Percentiles rank a stretch among this genome's conserved stretches.
These are phyloP conservation scores for Hortaea werneckii DNA, from an alignment of 2,329 filamentous ascomycete species.

Conservation along the genomic window DNA sequence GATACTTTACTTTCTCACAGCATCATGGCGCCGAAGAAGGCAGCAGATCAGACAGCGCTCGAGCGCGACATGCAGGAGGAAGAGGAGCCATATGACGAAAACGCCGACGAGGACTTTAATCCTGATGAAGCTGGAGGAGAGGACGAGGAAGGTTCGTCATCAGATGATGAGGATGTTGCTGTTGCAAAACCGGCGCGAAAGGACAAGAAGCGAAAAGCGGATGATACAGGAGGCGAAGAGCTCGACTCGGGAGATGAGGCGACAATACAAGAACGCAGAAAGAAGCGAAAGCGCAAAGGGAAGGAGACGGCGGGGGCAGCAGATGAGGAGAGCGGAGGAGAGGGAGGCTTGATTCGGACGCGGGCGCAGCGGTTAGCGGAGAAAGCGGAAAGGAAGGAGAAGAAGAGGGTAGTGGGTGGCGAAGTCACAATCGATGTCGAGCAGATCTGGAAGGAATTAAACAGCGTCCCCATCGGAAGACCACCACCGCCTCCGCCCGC, in stretches of 20 bases:
- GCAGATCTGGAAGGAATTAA: conserved; percentile 45
- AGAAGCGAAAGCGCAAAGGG: conserved; percentile 32
- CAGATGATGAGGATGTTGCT: conserved; percentile 25
- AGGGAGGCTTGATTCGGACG: conserved; percentile 44
- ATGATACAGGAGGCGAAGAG: conserved; percentile 25
- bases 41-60: background rate
- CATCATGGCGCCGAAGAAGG: background rate
- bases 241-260: conserved; percentile 48
- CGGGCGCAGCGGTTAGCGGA: conserved; percentile 42
- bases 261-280: conserved; percentile 41
- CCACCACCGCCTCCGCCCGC: conserved; percentile 6
- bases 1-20: no score
- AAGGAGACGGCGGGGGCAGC: conserved; percentile 10
- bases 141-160: conserved; percentile 22
- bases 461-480: conserved; percentile 24
- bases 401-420: conserved; percentile 30
- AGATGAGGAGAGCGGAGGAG: conserved; percentile 31
- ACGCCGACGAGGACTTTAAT: conserved; percentile 36
- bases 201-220: conserved; percentile 29
- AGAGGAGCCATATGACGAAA: conserved; percentile 31
- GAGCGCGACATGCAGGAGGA: background rate
- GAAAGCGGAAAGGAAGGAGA: conserved; percentile 38
- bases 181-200: conserved; percentile 25
- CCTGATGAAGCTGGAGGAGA: conserved; percentile 22
- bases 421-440: conserved; percentile 47